These are phyloP conservation scores for Ophiostoma ips DNA, from an alignment of 2,329 filamentous ascomycete genomes.

Conservation along the genomic window DNA sequence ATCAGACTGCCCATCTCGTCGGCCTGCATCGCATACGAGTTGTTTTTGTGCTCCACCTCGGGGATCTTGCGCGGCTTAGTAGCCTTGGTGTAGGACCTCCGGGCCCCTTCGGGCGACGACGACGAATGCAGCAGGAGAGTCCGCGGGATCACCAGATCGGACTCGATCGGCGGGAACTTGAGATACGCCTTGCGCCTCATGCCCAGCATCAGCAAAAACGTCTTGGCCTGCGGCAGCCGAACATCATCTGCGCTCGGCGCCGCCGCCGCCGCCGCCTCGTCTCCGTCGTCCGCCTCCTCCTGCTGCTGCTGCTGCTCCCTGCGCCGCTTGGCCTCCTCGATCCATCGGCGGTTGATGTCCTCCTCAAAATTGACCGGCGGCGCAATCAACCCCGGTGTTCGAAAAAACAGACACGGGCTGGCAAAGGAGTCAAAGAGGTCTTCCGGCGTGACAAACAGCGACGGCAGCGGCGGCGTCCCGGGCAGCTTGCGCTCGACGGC, in stretches of 20 bases:
- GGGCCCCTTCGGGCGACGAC: slow-evolving; percentile 19
- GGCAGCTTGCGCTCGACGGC: slow-evolving; percentile 21
- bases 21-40: slow-evolving; percentile 34
- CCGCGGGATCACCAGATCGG: slow-evolving; percentile 35
- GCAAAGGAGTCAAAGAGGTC: slow-evolving; percentile 47
- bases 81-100: no score
- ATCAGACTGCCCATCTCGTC: slow-evolving; percentile 29
- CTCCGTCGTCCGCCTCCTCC: not conserved
- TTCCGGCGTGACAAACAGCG: slow-evolving; percentile 34
- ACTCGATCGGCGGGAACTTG: slow-evolving; percentile 33
- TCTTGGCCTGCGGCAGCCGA: not conserved
- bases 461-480: slow-evolving; percentile 2
- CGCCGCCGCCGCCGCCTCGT: no score
- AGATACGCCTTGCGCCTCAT: slow-evolving; percentile 28
- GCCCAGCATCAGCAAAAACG: slow-evolving; percentile 9
- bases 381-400: slow-evolving; percentile 32
- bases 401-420: slow-evolving; percentile 45
- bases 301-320: not conserved
- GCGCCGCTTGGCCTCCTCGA: not conserved
- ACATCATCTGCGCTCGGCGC: not conserved
- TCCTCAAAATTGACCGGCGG: slow-evolving; percentile 22
- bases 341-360: not conserved
- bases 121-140: slow-evolving; percentile 34
- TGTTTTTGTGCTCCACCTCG: slow-evolving; percentile 17
- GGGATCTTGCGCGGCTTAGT: not conserved